Evolutionary conservation across 768 basidiomycete species (phyloP).

Genomic region (Leucosporidium creatinivorum): DNA sequence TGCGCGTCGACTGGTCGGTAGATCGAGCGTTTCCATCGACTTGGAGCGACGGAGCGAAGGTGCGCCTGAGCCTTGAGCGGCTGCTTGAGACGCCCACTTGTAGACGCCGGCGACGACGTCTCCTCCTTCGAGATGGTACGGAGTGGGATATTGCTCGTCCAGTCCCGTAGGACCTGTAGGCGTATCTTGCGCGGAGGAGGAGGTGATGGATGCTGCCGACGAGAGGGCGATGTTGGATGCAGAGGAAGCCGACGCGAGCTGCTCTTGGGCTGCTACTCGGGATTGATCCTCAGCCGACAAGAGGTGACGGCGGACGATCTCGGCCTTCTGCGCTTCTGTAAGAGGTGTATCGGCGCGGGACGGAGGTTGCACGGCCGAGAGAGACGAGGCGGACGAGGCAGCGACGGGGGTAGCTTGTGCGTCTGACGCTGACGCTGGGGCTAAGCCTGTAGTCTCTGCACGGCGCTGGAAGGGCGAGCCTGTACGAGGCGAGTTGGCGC

Average conservation of each 20-base stretch:
- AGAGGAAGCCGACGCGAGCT: too few relatives aligned
- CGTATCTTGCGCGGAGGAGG: not conserved
- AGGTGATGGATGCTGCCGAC: not conserved
- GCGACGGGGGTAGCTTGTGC: too few relatives aligned
- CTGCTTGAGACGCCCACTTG: constrained; percentile 23
- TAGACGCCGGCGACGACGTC: constrained; percentile 27
- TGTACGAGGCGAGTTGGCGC: not conserved
- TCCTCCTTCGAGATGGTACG: constrained; percentile 30
- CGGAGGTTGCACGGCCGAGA: not conserved
- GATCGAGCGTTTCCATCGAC: not conserved
- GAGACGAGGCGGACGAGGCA: not conserved
- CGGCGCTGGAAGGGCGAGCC: not conserved
- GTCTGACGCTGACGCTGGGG: not conserved
- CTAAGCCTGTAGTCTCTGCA: not conserved
- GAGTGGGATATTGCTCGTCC: constrained; percentile 27
- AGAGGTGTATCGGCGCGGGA: constrained; percentile 37
- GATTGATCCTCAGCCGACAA: constrained; percentile 59
- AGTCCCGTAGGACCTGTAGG: not conserved
- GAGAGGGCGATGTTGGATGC: not conserved
- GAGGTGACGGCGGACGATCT: constrained; percentile 70
- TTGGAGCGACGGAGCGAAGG: not conserved
- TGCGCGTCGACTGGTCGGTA: not conserved
- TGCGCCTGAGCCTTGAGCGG: not conserved
- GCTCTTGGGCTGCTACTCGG: constrained; percentile 36
- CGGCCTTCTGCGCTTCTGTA: constrained; percentile 74